Conservation (phyloP, 2,329 filamentous ascomycete species). For the Pyrenophora teres region DNA sequence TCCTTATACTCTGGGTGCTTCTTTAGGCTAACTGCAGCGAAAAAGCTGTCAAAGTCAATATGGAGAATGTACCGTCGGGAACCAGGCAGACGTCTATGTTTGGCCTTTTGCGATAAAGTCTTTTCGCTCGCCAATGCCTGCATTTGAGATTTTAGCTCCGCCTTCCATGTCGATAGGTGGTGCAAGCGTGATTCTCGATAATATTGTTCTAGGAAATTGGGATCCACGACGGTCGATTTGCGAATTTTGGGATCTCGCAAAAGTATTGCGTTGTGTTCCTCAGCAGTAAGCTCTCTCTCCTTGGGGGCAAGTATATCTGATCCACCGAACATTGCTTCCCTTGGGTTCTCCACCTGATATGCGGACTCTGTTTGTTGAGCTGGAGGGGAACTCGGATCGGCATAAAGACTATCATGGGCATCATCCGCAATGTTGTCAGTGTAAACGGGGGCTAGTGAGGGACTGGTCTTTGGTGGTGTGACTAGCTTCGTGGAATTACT, state of each 20-base stretch:
- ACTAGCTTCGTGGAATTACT: constrained; percentile 22
- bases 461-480: constrained; percentile 41
- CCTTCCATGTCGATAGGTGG: constrained; percentile 95
- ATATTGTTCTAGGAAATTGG: constrained; percentile 90
- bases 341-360: constrained; percentile 10
- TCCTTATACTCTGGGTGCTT: constrained; percentile 74
- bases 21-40: constrained; percentile 88
- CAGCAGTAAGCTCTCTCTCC: constrained; percentile 68
- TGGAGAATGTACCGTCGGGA: constrained; percentile 84
- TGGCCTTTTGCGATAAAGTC: constrained; percentile 54
- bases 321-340: constrained; percentile 4
- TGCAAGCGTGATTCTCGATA: constrained; percentile 95
- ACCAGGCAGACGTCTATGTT: constrained; percentile 63
- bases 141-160: constrained; percentile 86
- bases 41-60: constrained; percentile 98
- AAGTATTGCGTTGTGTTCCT: constrained; percentile 88
- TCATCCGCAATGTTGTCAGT: constrained; percentile 15
- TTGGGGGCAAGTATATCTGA: constrained; percentile 1
- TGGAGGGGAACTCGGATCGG: constrained; percentile 21
- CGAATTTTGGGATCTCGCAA: constrained; percentile 82
- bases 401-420: constrained; percentile 31
- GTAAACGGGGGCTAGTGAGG: constrained; percentile 18
- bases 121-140: constrained; percentile 79
- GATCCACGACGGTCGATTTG: constrained; percentile 89
- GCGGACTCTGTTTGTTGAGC: constrained; percentile 6